These are phyloP conservation scores for Guadua angustifolia DNA, from an alignment of 176 grass and related monocot genomes.

Conservation along the genomic window DNA sequence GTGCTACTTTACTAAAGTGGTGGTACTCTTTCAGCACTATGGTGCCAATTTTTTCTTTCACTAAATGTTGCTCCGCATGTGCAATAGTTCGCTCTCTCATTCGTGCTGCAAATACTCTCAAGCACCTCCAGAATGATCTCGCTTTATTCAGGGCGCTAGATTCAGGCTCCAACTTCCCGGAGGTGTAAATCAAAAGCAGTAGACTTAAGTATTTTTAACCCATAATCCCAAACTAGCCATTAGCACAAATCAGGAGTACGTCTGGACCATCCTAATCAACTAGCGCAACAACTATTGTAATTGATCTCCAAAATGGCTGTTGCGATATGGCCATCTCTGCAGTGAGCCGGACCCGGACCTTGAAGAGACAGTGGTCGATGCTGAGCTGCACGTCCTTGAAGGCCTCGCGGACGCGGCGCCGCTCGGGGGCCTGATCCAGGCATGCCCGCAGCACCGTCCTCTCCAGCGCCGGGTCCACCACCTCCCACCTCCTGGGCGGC, in stretches of 20 bases:
- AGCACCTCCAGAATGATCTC: not conserved
- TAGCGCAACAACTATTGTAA: not conserved
- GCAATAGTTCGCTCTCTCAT: not conserved
- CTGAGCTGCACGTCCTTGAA: constrained; percentile 84
- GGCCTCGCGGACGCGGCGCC: constrained; percentile 73
- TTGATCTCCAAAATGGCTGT: constrained; percentile 13
- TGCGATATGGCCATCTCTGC: not conserved
- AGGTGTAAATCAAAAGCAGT: not conserved
- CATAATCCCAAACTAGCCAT: constrained; percentile 6
- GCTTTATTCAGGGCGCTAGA: not conserved
- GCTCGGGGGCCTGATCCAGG: constrained; percentile 73
- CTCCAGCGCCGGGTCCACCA: constrained; percentile 70
- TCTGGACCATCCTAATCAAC: constrained; percentile 9
- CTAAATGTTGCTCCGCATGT: constrained; percentile 1
- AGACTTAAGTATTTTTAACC: not conserved
- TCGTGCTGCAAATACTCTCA: not conserved
- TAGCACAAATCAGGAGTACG: constrained; percentile 2
- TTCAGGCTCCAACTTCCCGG: not conserved
- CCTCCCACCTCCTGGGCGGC: constrained; percentile 55
- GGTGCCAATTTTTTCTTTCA: not conserved
- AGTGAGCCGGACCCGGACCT: too few species aligned
- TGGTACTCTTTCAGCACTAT: not conserved
- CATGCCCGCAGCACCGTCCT: constrained; percentile 60
- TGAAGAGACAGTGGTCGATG: constrained; percentile 93
- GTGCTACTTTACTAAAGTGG: not conserved